A percentile compares a stretch with the other conserved stretches of the same genome.
phyloP scores from a whole-genome alignment of 78 protist species.

The Protostelium mycophagum region DNA sequence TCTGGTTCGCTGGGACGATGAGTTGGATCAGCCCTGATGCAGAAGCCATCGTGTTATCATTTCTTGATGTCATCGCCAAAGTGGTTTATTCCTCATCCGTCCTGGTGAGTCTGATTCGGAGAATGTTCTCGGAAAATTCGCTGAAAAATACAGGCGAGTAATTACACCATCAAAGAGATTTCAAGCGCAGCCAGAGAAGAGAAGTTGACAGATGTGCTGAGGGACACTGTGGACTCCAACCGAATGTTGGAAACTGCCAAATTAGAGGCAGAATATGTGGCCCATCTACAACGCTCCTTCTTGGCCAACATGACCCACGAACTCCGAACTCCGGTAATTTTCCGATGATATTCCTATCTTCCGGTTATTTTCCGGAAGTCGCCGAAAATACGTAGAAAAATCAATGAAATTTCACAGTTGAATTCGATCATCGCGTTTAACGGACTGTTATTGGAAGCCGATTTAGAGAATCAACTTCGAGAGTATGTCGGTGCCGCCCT shows the following conservation, averaged over 20 bases:
- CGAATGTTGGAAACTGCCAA: neutral
- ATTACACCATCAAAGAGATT: neutral
- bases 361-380: neutral
- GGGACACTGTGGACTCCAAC: neutral
- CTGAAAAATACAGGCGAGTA: neutral
- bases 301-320: slow-evolving; percentile 70
- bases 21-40: neutral
- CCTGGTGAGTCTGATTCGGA: neutral
- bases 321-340: neutral
- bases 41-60: neutral
- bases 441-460: neutral
- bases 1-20: neutral
- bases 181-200: neutral
- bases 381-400: neutral
- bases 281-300: slow-evolving; percentile 19
- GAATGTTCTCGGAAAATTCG: neutral
- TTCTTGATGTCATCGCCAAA: neutral
- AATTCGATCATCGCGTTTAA: neutral
- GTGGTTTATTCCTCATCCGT: neutral
- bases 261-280: neutral
- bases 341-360: too few species aligned
- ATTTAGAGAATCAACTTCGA: neutral
- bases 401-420: neutral
- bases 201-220: neutral
- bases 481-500: slow-evolving; percentile 4